phyloP scores from a whole-genome alignment of 441 rosid species.

The Syzygium malaccense region DNA sequence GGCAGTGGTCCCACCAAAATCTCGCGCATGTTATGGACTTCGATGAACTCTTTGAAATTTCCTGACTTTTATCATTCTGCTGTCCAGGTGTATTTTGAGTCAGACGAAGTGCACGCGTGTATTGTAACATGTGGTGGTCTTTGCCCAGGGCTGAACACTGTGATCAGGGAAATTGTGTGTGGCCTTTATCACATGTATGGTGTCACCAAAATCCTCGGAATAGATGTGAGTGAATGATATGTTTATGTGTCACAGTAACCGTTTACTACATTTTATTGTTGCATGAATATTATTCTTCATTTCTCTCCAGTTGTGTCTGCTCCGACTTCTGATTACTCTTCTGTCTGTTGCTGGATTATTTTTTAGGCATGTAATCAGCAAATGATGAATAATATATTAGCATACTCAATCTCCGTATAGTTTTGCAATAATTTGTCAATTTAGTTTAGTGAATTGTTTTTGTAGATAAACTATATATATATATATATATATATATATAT shows the following conservation, averaged over 20 bases:
- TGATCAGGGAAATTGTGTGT: constrained; percentile 58
- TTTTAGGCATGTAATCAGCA: neutral
- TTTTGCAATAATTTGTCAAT: neutral
- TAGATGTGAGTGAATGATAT: neutral
- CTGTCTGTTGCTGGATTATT: neutral
- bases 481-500: too few relatives aligned
- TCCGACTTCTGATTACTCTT: neutral
- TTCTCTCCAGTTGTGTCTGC: neutral
- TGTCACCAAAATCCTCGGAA: constrained; percentile 30
- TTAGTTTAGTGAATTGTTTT: neutral
- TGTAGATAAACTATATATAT: too few relatives aligned
- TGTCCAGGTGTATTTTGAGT: constrained; percentile 43
- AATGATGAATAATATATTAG: neutral
- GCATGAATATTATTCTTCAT: neutral
- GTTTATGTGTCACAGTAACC: neutral
- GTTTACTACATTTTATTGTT: neutral
- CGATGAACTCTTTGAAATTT: neutral
- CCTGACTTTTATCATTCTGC: neutral
- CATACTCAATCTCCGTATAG: neutral
- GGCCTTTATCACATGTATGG: constrained; percentile 65
- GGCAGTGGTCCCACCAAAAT: too few relatives aligned
- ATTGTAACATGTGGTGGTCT: constrained; percentile 70
- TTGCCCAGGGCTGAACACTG: constrained; percentile 68
- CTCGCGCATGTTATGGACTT: neutral
- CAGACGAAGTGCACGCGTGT: constrained; percentile 65